Base-by-base conservation (phyloP, 2,329 filamentous ascomycete species). In the Aureobasidium vineae region DNA sequence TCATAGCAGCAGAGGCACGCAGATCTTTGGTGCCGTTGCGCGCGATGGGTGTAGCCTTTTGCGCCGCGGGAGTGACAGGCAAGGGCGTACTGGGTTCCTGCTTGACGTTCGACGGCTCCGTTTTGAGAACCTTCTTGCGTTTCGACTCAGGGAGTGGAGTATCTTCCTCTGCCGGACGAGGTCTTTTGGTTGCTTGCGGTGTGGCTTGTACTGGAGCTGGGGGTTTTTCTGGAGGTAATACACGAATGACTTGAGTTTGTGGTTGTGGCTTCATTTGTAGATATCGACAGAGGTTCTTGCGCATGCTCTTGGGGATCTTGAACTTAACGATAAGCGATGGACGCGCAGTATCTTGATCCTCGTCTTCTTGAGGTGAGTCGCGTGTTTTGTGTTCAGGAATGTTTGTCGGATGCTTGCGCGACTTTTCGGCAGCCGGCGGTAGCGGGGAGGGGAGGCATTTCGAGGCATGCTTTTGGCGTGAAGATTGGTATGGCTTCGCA, bases 1-100 rank as follows among this genome's bases (percentile, higher is more conserved):
- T 66, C 64, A 69, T 63, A 15, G 67, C 64, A 16, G 73, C 71
- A 2, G 71, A 68, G 11, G 68, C 67, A 13, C 73, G 67, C 11
- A 73, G 67, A 52, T 75, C 72, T 61, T 72, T 75, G 21, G 71
- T 71, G 11, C 45, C 8, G 28, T 40, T 21, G 72, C 61, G 61
- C n/a, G 50, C 64, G 49, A 67, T 68, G 6, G 72, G 72, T 13
- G 72, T 74, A 10, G 68, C 68, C 23, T 71, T 71, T 45, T 71
- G 50, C 40, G 28, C 50, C 5, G 61, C 26, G 16, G 49, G 50
- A 8, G 61, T 65, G 2, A 21, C 49, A 15, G 61, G 19, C 2
- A 26, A 38, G 13, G 61, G 50, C 7, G 61, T 65, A 41, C 4
- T 28, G 16, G 61, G 40, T 26, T 63, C 59, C 21, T 47, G 45